Conservation (phyloP, 2,329 filamentous ascomycete species). For the Cercospora zeae-maydis region DNA sequence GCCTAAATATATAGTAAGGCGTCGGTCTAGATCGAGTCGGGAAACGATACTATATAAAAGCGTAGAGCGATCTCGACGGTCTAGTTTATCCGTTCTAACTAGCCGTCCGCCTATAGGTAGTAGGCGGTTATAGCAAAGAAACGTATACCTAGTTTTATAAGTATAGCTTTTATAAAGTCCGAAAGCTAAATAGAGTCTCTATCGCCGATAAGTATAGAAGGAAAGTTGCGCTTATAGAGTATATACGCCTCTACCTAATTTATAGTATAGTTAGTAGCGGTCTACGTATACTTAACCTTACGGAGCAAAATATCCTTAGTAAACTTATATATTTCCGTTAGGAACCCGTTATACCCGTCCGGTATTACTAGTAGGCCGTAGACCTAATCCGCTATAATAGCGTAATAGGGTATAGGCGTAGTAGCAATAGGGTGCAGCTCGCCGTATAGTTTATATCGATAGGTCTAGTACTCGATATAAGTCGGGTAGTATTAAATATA, state of each 20-base stretch:
- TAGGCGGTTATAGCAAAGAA: too few relatives aligned
- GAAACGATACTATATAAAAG: background rate
- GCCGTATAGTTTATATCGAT: background rate
- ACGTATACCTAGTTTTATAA: too few relatives aligned
- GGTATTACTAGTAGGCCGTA: background rate
- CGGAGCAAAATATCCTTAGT: too few relatives aligned
- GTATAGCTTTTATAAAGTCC: too few relatives aligned
- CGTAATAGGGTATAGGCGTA: background rate
- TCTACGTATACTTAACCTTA: background rate
- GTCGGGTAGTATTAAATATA: too few relatives aligned
- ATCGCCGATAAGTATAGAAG: too few relatives aligned
- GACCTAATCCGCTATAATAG: background rate
- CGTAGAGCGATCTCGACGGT: background rate
- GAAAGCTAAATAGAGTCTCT: too few relatives aligned
- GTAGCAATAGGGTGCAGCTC: too few relatives aligned
- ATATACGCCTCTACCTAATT: background rate
- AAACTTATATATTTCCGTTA: background rate
- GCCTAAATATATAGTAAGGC: background rate
- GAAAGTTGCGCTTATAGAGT: background rate
- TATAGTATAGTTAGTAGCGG: background rate
- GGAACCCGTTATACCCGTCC: background rate
- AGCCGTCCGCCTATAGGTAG: too few relatives aligned
- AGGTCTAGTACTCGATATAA: too few relatives aligned
- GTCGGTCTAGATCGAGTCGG: background rate
- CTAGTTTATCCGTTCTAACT: background rate